Conservation (phyloP, 2,329 filamentous ascomycete species). For the Beauveria varroae region DNA sequence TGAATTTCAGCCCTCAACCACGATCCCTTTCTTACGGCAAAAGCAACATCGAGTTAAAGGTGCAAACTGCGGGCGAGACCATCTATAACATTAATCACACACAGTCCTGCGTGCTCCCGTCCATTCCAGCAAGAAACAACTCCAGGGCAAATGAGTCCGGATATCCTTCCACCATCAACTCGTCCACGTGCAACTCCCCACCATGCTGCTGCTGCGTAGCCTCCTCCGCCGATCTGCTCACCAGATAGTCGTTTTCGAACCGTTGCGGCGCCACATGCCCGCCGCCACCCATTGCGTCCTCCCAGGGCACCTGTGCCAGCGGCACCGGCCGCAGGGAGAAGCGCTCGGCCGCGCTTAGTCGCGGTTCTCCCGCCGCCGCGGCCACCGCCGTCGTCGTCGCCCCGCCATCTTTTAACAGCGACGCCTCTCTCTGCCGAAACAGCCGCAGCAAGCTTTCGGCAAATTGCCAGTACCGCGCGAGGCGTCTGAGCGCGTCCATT, state of each 20-base stretch:
- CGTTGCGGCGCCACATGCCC: no score
- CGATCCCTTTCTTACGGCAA: no score
- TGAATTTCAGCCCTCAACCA: no score
- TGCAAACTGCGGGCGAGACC: no score
- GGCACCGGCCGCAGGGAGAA: neutral
- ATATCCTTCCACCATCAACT: constrained; percentile 17
- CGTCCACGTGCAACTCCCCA: constrained; percentile 6
- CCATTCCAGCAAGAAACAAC: constrained; percentile 24
- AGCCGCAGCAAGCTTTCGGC: constrained; percentile 23
- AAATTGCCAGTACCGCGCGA: constrained; percentile 25
- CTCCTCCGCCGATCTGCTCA: no score
- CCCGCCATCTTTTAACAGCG: neutral
- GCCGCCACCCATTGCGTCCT: no score
- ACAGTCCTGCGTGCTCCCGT: neutral
- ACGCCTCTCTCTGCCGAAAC: constrained; percentile 18
- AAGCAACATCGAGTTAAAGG: no score
- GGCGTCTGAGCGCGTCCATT: constrained; percentile 20
- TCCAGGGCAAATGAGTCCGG: constrained; percentile 24
- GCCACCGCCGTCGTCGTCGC: neutral
- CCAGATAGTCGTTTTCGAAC: no score
- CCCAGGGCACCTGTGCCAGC: neutral
- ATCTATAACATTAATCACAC: no score
- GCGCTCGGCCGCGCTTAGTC: neutral
- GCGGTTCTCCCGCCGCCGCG: neutral
- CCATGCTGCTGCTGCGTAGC: neutral